phyloP scores from a whole-genome alignment of 495 filamentous ascomycete species.

The Hypoxylon fragiforme region DNA sequence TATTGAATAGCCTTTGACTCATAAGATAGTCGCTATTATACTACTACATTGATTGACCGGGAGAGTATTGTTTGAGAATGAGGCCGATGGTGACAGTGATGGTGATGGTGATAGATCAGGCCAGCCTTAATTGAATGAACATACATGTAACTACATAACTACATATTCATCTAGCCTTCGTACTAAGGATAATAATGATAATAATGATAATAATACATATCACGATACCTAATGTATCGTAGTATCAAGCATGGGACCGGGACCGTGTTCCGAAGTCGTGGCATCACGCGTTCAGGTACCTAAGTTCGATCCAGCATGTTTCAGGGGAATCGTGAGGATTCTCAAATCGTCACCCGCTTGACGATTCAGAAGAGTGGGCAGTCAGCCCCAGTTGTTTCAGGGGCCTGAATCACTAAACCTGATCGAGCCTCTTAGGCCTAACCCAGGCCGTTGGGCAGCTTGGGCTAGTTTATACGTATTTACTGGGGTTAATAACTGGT shows the following conservation, averaged over 20 bases:
- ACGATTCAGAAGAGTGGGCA: constrained; percentile 19
- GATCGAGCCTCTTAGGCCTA: constrained; percentile 7
- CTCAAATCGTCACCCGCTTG: constrained; percentile 19
- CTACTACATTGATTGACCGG: constrained; percentile 6
- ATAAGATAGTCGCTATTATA: too few species aligned
- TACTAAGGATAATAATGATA: not conserved
- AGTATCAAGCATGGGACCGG: constrained; percentile 21
- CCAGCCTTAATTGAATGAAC: constrained; percentile 7
- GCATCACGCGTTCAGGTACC: constrained; percentile 28
- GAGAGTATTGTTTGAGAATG: constrained; percentile 19
- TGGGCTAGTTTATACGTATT: not conserved
- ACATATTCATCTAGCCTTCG: constrained; percentile 1
- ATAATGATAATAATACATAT: not conserved
- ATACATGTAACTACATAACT: not conserved
- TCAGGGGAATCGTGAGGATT: constrained; percentile 23
- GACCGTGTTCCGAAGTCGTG: constrained; percentile 32
- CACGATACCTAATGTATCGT: constrained; percentile 12
- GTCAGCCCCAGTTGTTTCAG: constrained; percentile 33
- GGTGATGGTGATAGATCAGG: constrained; percentile 17
- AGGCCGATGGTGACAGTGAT: constrained; percentile 25
- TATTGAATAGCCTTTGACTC: too few species aligned
- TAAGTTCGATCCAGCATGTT: constrained; percentile 31
- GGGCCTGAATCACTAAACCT: constrained; percentile 24
- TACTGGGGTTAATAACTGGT: too few species aligned
- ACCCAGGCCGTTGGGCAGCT: not conserved